Base-by-base conservation (phyloP, 2,329 filamentous ascomycete species). In the Alternaria sp. region DNA sequence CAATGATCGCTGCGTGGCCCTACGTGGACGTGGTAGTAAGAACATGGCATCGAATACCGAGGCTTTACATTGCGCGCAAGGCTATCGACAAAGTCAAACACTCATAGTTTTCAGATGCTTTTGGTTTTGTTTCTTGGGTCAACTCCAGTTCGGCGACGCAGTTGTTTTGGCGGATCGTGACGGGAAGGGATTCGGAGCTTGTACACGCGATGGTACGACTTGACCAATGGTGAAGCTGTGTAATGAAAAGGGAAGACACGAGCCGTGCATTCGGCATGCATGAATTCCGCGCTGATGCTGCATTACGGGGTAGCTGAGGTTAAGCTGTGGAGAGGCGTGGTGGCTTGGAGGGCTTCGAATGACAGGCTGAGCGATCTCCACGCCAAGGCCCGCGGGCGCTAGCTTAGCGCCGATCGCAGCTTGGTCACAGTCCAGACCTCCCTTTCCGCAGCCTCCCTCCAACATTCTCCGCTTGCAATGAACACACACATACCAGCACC, bases 361-460 rank as follows among this genome's bases (percentile, higher is more conserved):
- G 45, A 58, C 45, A 49, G 21, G 58, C 51, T 41, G 37, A 60
- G 41, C 7, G 33, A 21, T 33, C 58, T 56, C 53, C 55, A 58
- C 30, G 55, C 44, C 55, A 58, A 58, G 55, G 28, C 26, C 30
- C 11, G 10, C 45, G 45, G 45, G 44, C 30, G 55, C 45, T 58
- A 58, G 49, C 18, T n/a, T 61, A 61, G 58, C 51, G 58, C 20
- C 51, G 58, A 61, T 57, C 23, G 2, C 21, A 56, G 30, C 37
- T 37, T 12, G 21, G 21, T 33, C 55, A 46, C n/a, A 61, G 43
- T 62, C 60, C 44, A 58, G 60, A 62, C 60, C 55, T 58, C n/a
- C 30, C 45, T 44, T 44, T 37, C 26, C 41, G 54, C 55, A 58
- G 18, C 45, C 53, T 43, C 41, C 55, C 20, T 53, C 18, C 14